Evolutionary conservation across 345 rosid genomes (phyloP).

Genomic region (Rhizophora apiculata): DNA sequence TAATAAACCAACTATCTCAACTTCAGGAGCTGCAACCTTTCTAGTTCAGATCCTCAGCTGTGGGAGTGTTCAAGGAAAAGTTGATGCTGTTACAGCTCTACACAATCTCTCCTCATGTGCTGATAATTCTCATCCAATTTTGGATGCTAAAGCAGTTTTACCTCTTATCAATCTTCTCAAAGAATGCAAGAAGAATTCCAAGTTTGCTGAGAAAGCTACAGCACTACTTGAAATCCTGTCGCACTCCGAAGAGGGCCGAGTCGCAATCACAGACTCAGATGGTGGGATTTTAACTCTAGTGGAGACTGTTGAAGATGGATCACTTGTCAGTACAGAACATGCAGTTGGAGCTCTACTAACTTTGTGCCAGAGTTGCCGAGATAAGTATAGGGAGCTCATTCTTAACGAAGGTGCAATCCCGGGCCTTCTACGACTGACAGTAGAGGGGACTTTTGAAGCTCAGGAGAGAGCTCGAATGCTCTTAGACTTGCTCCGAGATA

Average conservation of each 20-base stretch:
- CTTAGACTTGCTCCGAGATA: constrained; percentile 64
- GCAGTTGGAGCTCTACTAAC: constrained; percentile 62
- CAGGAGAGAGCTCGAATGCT: constrained; percentile 63
- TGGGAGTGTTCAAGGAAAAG: constrained; percentile 73
- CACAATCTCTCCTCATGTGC: constrained; percentile 60
- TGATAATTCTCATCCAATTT: constrained; percentile 39
- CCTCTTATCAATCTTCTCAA: constrained; percentile 66
- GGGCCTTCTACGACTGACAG: constrained; percentile 65
- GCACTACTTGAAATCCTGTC: constrained; percentile 62
- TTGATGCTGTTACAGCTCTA: constrained; percentile 71
- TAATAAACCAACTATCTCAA: constrained; percentile 56
- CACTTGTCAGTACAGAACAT: constrained; percentile 55
- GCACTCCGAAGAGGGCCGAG: constrained; percentile 59
- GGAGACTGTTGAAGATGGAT: constrained; percentile 75
- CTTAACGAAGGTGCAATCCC: constrained; percentile 79
- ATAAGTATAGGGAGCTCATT: constrained; percentile 59
- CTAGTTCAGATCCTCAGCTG: constrained; percentile 66
- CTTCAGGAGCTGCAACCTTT: constrained; percentile 59
- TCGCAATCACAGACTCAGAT: constrained; percentile 47
- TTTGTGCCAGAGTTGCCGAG: constrained; percentile 52
- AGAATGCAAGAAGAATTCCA: constrained; percentile 72
- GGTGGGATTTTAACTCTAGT: constrained; percentile 67
- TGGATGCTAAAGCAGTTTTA: constrained; percentile 56
- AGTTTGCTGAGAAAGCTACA: constrained; percentile 68
- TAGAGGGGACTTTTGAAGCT: constrained; percentile 58